phyloP scores from a whole-genome alignment of 1,284 basidiomycete genomes.

The Xerocomus nothofagi region DNA sequence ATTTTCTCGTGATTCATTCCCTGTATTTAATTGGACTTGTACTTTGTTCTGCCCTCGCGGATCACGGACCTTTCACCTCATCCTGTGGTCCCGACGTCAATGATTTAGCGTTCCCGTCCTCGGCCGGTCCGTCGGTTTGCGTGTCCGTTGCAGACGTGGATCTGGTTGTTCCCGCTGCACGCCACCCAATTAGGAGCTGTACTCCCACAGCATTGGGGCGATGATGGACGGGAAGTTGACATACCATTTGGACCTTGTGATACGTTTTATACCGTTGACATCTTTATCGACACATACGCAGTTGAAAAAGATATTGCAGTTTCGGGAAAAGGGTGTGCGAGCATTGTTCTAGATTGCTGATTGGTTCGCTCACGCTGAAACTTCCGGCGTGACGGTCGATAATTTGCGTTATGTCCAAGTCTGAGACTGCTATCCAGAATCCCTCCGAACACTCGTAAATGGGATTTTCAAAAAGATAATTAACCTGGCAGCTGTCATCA shows the following conservation, averaged over 20 bases:
- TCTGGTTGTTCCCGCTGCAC: too few species aligned
- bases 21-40: conserved; percentile 27
- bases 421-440: too few species aligned
- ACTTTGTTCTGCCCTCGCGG: conserved; percentile 15
- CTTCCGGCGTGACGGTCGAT: too few species aligned
- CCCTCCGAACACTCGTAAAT: too few species aligned
- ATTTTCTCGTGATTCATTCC: conserved; percentile 1
- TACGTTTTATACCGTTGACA: conserved; percentile 11
- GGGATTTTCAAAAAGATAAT: too few species aligned
- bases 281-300: conserved; percentile 3
- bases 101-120: not conserved
- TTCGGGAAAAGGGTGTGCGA: not conserved
- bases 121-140: not conserved
- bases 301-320: not conserved
- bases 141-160: not conserved
- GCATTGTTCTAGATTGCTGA: not conserved
- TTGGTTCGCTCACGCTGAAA: not conserved
- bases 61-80: not conserved
- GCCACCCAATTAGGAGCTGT: not conserved
- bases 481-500: too few species aligned
- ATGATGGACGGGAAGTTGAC: conserved; percentile 6
- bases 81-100: not conserved
- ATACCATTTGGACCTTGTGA: conserved; percentile 16
- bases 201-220: not conserved
- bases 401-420: too few species aligned